Conservation (phyloP, 116 monocot species). For the Posidonia oceanica region DNA sequence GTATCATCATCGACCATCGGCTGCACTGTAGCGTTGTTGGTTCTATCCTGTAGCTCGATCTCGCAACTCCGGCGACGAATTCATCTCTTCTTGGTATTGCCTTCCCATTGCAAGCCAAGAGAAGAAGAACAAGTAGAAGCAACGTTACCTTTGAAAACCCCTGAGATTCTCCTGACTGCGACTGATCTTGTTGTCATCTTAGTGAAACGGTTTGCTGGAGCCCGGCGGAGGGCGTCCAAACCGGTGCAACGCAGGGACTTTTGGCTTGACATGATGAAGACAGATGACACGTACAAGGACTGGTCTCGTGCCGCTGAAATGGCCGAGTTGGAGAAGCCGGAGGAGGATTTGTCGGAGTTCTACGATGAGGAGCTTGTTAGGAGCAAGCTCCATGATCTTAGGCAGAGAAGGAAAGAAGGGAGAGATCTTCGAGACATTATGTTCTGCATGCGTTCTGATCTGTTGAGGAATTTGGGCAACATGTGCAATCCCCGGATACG, state of each 20-base stretch:
- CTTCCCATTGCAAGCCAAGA: too few species aligned
- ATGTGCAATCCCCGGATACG: slow-evolving; percentile 90
- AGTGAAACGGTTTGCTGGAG: slow-evolving; percentile 40
- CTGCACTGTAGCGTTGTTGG: too few species aligned
- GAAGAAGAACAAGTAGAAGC: too few species aligned
- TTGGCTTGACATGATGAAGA: slow-evolving; percentile 80
- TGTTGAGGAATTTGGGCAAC: slow-evolving; percentile 81
- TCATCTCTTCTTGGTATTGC: too few species aligned
- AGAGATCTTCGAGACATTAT: slow-evolving; percentile 80
- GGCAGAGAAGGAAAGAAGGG: slow-evolving; percentile 54
- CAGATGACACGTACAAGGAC: slow-evolving; percentile 82
- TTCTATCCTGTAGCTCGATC: too few species aligned
- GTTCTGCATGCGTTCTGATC: slow-evolving; percentile 82
- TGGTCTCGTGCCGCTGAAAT: slow-evolving; percentile 85
- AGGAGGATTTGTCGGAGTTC: slow-evolving; percentile 43
- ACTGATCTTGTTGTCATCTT: slow-evolving; percentile 52
- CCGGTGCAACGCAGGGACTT: slow-evolving; percentile 78
- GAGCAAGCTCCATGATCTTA: slow-evolving; percentile 76
- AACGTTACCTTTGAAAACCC: too few species aligned
- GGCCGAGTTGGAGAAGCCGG: slow-evolving; percentile 62
- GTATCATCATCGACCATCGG: too few species aligned
- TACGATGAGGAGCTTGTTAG: slow-evolving; percentile 86
- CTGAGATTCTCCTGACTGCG: too few species aligned
- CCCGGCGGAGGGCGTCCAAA: slow-evolving; percentile 49
- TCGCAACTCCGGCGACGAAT: too few species aligned